These are phyloP conservation scores for Fomitopsis schrenkii DNA, from an alignment of 1,284 basidiomycete species.

Conservation along the genomic window DNA sequence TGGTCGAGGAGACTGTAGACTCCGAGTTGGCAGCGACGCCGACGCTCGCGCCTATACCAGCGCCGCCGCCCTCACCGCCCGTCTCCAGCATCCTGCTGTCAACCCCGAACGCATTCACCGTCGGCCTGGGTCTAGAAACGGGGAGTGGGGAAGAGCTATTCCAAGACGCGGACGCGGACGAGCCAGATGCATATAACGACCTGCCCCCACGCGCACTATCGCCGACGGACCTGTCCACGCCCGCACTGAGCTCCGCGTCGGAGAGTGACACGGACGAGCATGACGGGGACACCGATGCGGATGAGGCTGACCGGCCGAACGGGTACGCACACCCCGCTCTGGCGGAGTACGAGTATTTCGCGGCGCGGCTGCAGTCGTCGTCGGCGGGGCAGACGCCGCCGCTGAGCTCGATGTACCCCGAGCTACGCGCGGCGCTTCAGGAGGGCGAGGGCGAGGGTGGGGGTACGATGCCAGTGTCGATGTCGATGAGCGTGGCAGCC, in stretches of 20 bases:
- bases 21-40: conserved; percentile 2
- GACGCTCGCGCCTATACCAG: background rate
- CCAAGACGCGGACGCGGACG: background rate
- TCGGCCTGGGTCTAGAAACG: too few species aligned
- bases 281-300: conserved; percentile 17
- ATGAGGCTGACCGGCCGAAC: conserved; percentile 2
- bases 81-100: background rate
- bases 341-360: conserved; percentile 9
- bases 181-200: background rate
- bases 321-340: conserved; percentile 4
- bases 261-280: conserved; percentile 26
- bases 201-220: conserved; percentile 1
- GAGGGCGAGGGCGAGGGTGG: background rate
- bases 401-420: conserved; percentile 15
- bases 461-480: background rate
- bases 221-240: conserved; percentile 1
- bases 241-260: conserved; percentile 6
- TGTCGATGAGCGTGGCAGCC: conserved; percentile 7
- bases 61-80: background rate
- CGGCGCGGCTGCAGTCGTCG: background rate
- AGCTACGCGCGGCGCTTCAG: background rate
- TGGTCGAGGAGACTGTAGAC: conserved; percentile 1
- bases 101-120: background rate
- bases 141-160: background rate
- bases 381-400: conserved; percentile 20